phyloP scores from a whole-genome alignment of 2,329 filamentous ascomycete species.

The Cordyceps javanica region DNA sequence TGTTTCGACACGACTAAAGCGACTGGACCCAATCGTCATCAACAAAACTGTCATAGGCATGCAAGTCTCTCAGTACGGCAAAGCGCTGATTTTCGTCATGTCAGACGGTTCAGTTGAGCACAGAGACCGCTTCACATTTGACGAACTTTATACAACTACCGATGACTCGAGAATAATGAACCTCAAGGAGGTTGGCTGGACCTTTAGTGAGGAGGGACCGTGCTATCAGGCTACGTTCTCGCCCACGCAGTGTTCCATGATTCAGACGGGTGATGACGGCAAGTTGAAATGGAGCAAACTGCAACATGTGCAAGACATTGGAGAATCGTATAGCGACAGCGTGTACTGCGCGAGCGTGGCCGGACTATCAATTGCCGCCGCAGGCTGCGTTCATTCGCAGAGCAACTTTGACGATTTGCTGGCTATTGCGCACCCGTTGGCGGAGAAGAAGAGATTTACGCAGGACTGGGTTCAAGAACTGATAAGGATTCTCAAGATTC shows the following conservation, averaged over 20 bases:
- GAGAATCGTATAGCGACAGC: conserved; percentile 44
- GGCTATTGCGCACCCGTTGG: conserved; percentile 53
- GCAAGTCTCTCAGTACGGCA: conserved; percentile 63
- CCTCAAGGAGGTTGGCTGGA: conserved; percentile 72
- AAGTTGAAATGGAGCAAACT: conserved; percentile 54
- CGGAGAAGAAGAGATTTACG: conserved; percentile 40
- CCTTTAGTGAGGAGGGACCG: conserved; percentile 58
- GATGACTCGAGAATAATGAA: conserved; percentile 62
- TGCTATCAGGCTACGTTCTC: conserved; percentile 58
- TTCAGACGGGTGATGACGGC: conserved; percentile 52
- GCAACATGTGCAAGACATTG: conserved; percentile 44
- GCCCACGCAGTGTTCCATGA: conserved; percentile 53
- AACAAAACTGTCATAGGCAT: conserved; percentile 67
- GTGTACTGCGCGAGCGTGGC: conserved; percentile 54
- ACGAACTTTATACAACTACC: conserved; percentile 57
- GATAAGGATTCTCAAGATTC: conserved; percentile 62
- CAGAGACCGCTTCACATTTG: conserved; percentile 68
- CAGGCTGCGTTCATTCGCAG: conserved; percentile 38
- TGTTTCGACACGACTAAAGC: conserved; percentile 43
- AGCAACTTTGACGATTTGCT: conserved; percentile 65
- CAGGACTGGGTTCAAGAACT: conserved; percentile 60
- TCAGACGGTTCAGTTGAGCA: conserved; percentile 79
- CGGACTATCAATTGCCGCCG: conserved; percentile 49
- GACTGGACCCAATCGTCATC: conserved; percentile 61
- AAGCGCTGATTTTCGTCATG: conserved; percentile 64